Conservation (phyloP, 1,284 basidiomycete genomes). For the Puccinia polysora region DNA sequence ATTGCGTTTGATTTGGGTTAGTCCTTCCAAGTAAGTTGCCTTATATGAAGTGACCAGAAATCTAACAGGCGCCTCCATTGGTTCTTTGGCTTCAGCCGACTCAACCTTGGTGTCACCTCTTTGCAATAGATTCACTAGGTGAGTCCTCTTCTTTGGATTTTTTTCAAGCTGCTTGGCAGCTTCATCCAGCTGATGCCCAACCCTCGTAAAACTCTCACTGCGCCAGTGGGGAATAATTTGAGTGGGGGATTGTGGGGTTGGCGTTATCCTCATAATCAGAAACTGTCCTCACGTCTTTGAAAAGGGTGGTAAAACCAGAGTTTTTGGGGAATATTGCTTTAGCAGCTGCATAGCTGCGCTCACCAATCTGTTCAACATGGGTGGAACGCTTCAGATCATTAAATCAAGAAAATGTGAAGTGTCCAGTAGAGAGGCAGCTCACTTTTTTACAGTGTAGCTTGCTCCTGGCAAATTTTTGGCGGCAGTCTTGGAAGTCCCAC, state of each 20-base stretch:
- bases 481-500: not conserved
- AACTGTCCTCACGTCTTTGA: not conserved
- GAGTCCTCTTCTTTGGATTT: not conserved
- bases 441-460: conserved; percentile 4
- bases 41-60: conserved; percentile 8
- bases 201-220: not conserved
- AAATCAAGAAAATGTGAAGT: not conserved
- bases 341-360: not conserved
- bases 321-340: not conserved
- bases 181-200: conserved; percentile 16
- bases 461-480: too few relatives aligned
- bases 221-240: conserved; percentile 16
- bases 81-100: not conserved
- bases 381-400: not conserved
- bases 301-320: not conserved
- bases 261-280: conserved; percentile 13
- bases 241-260: not conserved
- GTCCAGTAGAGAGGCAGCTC: not conserved
- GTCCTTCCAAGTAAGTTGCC: not conserved
- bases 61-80: not conserved
- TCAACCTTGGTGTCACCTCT: not conserved
- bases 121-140: not conserved
- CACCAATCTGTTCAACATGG: not conserved
- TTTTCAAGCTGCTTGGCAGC: not conserved
- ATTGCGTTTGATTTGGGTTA: not conserved